phyloP scores from a whole-genome alignment of 2,329 filamentous ascomycete species.

The Sarocladium strictum region DNA sequence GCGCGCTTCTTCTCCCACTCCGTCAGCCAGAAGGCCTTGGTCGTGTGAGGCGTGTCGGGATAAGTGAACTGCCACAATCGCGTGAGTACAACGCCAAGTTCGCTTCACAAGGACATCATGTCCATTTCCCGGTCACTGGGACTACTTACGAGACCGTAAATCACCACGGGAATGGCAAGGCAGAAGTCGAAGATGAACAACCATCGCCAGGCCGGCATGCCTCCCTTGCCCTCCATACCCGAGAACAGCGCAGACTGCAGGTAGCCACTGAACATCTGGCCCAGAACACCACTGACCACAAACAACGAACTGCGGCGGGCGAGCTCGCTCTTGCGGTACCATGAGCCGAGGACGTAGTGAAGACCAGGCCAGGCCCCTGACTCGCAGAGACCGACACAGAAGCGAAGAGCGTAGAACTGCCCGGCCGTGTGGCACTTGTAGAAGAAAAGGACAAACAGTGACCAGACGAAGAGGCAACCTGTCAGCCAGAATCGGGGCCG shows the following conservation, averaged over 20 bases:
- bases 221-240: slow-evolving; percentile 27
- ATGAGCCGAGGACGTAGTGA: slow-evolving; percentile 47
- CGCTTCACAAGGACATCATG: too few relatives aligned
- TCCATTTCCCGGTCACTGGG: too few relatives aligned
- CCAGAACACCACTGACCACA: slow-evolving; percentile 48
- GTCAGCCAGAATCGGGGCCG: slow-evolving; percentile 37
- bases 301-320: slow-evolving; percentile 51
- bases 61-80: slow-evolving; percentile 30
- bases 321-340: slow-evolving; percentile 54
- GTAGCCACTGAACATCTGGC: slow-evolving; percentile 30
- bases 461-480: slow-evolving; percentile 29
- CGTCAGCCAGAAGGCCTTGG: slow-evolving; percentile 35
- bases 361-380: slow-evolving; percentile 50
- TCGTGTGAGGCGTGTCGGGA: slow-evolving; percentile 37
- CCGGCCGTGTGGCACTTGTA: slow-evolving; percentile 29
- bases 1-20: slow-evolving; percentile 58
- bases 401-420: slow-evolving; percentile 42
- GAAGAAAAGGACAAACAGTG: slow-evolving; percentile 32
- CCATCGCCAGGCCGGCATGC: slow-evolving; percentile 30
- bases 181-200: slow-evolving; percentile 33
- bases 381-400: slow-evolving; percentile 50
- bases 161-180: slow-evolving; percentile 29
- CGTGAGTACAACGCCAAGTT: too few relatives aligned
- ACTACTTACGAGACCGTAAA: slow-evolving; percentile 10
- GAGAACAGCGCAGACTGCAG: slow-evolving; percentile 26